Evolutionary conservation across 2,329 filamentous ascomycete species (phyloP).

Genomic region (Emmonsiellopsis sp.): DNA sequence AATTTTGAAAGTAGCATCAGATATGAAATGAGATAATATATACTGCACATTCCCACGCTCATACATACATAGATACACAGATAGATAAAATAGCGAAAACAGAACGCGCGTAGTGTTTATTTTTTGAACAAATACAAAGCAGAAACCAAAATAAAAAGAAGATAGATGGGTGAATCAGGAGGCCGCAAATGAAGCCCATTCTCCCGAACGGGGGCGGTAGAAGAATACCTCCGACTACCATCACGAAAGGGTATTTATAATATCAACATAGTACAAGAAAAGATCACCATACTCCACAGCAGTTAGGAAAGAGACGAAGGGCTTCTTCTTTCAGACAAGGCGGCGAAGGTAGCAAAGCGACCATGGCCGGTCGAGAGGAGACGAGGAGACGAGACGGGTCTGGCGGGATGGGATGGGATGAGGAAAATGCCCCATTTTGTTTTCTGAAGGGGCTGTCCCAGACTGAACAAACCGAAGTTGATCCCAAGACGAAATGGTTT

Average conservation of each 20-base stretch:
- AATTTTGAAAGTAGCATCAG: too few species aligned
- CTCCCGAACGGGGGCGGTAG: too few species aligned
- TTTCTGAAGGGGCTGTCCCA: not conserved
- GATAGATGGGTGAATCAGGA: too few species aligned
- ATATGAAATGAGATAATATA: not conserved
- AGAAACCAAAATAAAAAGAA: too few species aligned
- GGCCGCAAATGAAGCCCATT: too few species aligned
- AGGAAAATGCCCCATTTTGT: not conserved
- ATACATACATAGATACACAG: not conserved
- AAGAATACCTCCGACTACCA: too few species aligned
- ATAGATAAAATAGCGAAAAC: not conserved
- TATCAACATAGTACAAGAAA: too few species aligned
- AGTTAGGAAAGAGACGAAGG: not conserved
- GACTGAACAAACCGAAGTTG: too few species aligned
- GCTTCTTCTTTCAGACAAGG: not conserved
- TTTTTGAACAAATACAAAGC: too few species aligned
- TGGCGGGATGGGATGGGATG: not conserved
- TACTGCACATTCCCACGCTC: not conserved
- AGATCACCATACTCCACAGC: not conserved
- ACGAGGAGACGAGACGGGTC: not conserved
- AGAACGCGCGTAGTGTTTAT: not conserved
- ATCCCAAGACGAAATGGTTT: not conserved
- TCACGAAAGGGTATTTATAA: too few species aligned
- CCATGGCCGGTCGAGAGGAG: not conserved
- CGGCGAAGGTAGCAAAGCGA: not conserved